Base-by-base conservation (phyloP, 306 rosid species). In the Chamaecrista fasciculata region DNA sequence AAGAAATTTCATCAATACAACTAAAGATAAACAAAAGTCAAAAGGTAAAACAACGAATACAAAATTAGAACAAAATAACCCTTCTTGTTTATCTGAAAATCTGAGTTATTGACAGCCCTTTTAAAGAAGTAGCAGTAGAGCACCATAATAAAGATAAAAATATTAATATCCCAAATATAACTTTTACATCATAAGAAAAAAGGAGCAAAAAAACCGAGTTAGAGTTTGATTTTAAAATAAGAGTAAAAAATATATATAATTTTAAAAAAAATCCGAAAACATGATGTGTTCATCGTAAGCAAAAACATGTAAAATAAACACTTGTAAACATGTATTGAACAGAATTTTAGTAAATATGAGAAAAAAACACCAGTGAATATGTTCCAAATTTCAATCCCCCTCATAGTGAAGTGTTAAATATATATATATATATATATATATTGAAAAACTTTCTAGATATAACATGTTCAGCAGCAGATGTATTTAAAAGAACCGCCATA, bases 401-500 rank as follows among this genome's bases (percentile, higher is more conserved):
- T 3, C 39, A 67, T 15, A 72, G 16, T 62, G 55, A 52, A 53
- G 34, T 34, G 16, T 19, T 19, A 26, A 24, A 37, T 48, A 33
- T 16, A 42, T n/a, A n/a, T n/a, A n/a, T n/a, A n/a, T n/a, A n/a
- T n/a, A n/a, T n/a, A n/a, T n/a, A n/a, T n/a, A n/a, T n/a, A 19
- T 23, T 42, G 37, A 56, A 31, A 68, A 68, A 34, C 70, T 23
- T 29, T 12, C 58, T 62, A 37, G 74, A 62, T 29, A 65, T 8
- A 8, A 71, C 53, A 43, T 43, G 26, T 37, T 68, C 49, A 44
- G 51, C 29, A 26, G 47, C 56, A 69, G 14, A 33, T 43, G 71
- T 14, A 49, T 23, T 62, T 67, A 64, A 69, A 69, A 65, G 49
- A 58, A 78, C 59, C 25, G 42, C 51, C 39, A 65, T 55, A 73